These are phyloP conservation scores for Oryza longistaminata DNA, from an alignment of 176 grass and related monocot species.

Conservation along the genomic window DNA sequence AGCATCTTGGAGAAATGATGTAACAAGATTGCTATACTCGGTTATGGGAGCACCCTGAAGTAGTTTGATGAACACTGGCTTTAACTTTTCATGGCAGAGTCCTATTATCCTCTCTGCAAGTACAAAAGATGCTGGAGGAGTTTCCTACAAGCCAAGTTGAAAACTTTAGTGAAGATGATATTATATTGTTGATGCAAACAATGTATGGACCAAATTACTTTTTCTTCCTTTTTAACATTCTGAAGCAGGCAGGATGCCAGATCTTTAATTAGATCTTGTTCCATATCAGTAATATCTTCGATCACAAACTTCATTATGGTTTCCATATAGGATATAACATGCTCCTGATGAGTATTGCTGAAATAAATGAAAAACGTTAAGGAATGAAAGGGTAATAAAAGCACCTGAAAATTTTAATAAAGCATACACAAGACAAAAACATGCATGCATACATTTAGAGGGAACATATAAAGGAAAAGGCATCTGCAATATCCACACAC, in stretches of 20 bases:
- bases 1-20: slow-evolving; percentile 49
- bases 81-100: slow-evolving; percentile 60
- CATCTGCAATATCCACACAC: neutral
- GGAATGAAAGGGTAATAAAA: slow-evolving; percentile 7
- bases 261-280: slow-evolving; percentile 53
- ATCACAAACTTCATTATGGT: slow-evolving; percentile 65
- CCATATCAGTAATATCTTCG: slow-evolving; percentile 54
- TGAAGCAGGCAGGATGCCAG: slow-evolving; percentile 62
- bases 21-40: slow-evolving; percentile 50
- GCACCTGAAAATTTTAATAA: neutral
- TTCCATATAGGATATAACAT: slow-evolving; percentile 64
- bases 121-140: slow-evolving; percentile 41
- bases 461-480: slow-evolving; percentile 11
- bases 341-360: slow-evolving; percentile 56
- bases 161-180: slow-evolving; percentile 19
- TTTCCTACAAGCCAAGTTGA: slow-evolving; percentile 49
- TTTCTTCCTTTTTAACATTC: slow-evolving; percentile 56
- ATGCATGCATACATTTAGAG: neutral
- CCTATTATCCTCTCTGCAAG: slow-evolving; percentile 66
- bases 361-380: slow-evolving; percentile 37
- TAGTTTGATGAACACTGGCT: slow-evolving; percentile 51
- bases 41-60: slow-evolving; percentile 43
- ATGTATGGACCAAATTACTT: slow-evolving; percentile 46
- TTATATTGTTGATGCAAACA: slow-evolving; percentile 13
- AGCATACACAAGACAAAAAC: neutral